Evolutionary conservation across 768 basidiomycete genomes (phyloP).

Genomic region (Phylloporus sp.): DNA sequence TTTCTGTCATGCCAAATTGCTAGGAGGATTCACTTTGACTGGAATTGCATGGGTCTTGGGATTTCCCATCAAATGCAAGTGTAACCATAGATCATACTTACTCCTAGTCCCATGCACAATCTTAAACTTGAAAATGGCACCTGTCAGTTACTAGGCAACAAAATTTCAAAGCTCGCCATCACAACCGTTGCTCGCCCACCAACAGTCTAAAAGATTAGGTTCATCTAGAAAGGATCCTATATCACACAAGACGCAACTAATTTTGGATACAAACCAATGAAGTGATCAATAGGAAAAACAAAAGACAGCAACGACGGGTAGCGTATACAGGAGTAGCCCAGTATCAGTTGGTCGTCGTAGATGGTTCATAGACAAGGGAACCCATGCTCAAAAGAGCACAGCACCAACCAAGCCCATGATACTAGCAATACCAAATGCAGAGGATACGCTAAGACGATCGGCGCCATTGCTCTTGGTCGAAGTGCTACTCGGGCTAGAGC

Average conservation of each 20-base stretch:
- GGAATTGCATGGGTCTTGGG: too few species aligned
- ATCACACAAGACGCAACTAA: neutral
- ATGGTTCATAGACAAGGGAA: slow-evolving; percentile 6
- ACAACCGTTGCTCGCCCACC: too few species aligned
- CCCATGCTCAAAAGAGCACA: slow-evolving; percentile 38
- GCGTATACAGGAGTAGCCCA: slow-evolving; percentile 9
- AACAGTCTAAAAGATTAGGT: neutral
- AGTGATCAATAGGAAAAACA: neutral
- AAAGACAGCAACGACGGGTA: slow-evolving; percentile 12
- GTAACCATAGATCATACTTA: too few species aligned
- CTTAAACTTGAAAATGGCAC: too few species aligned
- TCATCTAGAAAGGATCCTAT: neutral
- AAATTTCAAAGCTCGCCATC: too few species aligned
- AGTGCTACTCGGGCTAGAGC: slow-evolving; percentile 9
- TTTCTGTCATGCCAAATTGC: too few species aligned
- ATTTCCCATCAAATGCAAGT: too few species aligned
- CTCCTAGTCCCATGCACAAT: too few species aligned
- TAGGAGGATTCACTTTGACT: too few species aligned
- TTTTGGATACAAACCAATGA: neutral
- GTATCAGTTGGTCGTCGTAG: slow-evolving; percentile 3
- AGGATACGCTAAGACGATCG: slow-evolving; percentile 25
- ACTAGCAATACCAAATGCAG: slow-evolving; percentile 43
- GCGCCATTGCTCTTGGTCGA: slow-evolving; percentile 32
- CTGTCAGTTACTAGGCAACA: too few species aligned
- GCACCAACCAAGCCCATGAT: slow-evolving; percentile 51